Percentiles rank a stretch among this genome's conserved stretches.
phyloP scores from a whole-genome alignment of 495 filamentous ascomycete genomes.

The Podospora australis region DNA sequence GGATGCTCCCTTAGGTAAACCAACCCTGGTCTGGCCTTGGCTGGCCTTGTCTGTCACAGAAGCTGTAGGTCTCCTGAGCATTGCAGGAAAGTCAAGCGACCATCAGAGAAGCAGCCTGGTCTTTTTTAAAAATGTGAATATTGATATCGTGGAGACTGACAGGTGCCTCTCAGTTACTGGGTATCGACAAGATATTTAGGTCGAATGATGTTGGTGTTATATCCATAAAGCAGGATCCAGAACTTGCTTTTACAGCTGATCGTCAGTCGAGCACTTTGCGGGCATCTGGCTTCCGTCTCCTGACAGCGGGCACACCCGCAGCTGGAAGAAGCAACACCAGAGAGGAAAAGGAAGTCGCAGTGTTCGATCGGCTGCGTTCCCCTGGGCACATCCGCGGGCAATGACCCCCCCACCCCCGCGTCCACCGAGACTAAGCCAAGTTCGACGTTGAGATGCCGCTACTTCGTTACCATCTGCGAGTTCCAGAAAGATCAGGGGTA shows the following conservation, averaged over 20 bases:
- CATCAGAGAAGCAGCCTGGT: slow-evolving; percentile 4
- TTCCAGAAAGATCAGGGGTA: neutral
- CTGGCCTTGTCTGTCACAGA: slow-evolving; percentile 4
- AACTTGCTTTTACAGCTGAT: neutral
- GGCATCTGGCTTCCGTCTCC: neutral
- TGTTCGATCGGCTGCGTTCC: slow-evolving; percentile 1
- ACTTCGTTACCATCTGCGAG: neutral
- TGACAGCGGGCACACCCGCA: slow-evolving; percentile 12
- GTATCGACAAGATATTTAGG: too few species aligned
- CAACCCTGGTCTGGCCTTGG: too few species aligned
- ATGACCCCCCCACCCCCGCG: neutral
- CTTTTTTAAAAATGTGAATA: too few species aligned
- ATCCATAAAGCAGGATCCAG: neutral
- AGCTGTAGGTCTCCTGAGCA: slow-evolving; percentile 6
- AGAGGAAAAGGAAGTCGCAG: neutral
- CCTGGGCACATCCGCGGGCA: neutral
- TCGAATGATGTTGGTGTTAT: too few species aligned
- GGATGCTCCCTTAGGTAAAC: neutral
- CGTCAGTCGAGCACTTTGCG: neutral
- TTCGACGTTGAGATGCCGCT: neutral
- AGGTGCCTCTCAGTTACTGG: too few species aligned
- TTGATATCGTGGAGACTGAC: too few species aligned
- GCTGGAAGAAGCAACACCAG: neutral
- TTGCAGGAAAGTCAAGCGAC: slow-evolving; percentile 2
- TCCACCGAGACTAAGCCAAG: neutral